phyloP scores from a whole-genome alignment of 345 rosid genomes.

The Balakata baccata region DNA sequence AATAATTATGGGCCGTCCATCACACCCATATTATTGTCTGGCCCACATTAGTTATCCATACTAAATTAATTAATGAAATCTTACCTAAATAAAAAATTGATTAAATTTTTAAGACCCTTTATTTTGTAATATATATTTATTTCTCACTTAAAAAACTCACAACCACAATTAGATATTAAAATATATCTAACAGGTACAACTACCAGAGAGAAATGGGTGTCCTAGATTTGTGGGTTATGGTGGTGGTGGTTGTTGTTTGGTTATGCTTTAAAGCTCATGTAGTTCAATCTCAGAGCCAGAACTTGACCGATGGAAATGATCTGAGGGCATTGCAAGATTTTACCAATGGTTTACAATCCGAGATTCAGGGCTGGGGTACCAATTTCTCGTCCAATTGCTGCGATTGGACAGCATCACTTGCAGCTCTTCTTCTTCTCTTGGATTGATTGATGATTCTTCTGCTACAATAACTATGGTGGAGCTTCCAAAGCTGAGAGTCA shows the following conservation, averaged over 20 bases:
- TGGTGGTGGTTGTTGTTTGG: slow-evolving; percentile 32
- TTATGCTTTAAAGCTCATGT: slow-evolving; percentile 30
- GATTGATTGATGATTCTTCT: slow-evolving; percentile 20
- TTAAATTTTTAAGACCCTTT: too few relatives aligned
- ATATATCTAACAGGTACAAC: too few relatives aligned
- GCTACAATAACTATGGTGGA: slow-evolving; percentile 44
- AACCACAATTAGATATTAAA: too few relatives aligned
- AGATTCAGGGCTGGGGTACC: slow-evolving; percentile 40
- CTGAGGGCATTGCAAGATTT: slow-evolving; percentile 47
- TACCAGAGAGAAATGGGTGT: slow-evolving; percentile 51
- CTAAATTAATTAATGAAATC: too few relatives aligned
- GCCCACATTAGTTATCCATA: too few relatives aligned
- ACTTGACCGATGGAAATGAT: slow-evolving; percentile 40
- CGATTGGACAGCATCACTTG: slow-evolving; percentile 55
- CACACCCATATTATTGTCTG: too few relatives aligned
- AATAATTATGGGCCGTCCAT: too few relatives aligned
- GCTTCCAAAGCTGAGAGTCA: slow-evolving; percentile 38
- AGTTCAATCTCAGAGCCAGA: slow-evolving; percentile 45
- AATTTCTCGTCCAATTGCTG: slow-evolving; percentile 51
- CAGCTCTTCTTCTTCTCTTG: slow-evolving; percentile 41
- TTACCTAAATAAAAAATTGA: too few relatives aligned
- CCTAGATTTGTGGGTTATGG: slow-evolving; percentile 32
- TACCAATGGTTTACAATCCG: slow-evolving; percentile 31
- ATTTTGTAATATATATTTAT: too few relatives aligned
- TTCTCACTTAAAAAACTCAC: too few relatives aligned